Conservation (phyloP, 257 asterid species). For the Solanum megistacrolobum region DNA sequence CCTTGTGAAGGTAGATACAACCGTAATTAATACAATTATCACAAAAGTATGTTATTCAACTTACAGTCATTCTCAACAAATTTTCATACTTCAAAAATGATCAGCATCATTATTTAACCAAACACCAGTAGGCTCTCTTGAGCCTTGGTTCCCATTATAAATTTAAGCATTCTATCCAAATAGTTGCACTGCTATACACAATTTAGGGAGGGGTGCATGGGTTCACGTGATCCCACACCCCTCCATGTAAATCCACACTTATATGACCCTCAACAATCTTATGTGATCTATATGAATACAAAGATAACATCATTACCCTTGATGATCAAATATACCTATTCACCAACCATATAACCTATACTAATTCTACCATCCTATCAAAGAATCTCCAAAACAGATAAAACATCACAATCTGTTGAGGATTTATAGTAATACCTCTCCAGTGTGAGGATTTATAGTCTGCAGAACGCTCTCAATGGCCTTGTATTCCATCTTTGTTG, state of each 20-base stretch:
- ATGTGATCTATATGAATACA: not conserved
- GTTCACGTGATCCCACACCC: not conserved
- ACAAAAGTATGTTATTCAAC: not conserved
- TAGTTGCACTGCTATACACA: not conserved
- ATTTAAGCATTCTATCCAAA: not conserved
- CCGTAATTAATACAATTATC: not conserved
- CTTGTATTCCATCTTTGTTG: conserved; percentile 95
- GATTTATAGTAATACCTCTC: conserved; percentile 52
- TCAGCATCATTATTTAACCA: not conserved
- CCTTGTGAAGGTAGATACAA: not conserved
- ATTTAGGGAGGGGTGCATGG: not conserved
- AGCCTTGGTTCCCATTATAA: not conserved
- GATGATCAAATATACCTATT: not conserved
- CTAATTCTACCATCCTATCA: not conserved
- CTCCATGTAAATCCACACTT: not conserved
- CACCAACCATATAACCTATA: not conserved
- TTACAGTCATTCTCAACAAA: not conserved
- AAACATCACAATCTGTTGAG: not conserved
- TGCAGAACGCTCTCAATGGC: conserved; percentile 97
- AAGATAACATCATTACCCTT: not conserved
- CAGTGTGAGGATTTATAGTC: conserved; percentile 89
- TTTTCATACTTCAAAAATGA: not conserved
- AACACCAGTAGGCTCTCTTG: not conserved
- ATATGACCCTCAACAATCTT: not conserved
- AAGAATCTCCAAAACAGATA: not conserved